Evolutionary conservation across 1,284 basidiomycete genomes (phyloP), one percentile per base, ranked within the genome.

Genomic region (Malassezia vespertilionis): DNA sequence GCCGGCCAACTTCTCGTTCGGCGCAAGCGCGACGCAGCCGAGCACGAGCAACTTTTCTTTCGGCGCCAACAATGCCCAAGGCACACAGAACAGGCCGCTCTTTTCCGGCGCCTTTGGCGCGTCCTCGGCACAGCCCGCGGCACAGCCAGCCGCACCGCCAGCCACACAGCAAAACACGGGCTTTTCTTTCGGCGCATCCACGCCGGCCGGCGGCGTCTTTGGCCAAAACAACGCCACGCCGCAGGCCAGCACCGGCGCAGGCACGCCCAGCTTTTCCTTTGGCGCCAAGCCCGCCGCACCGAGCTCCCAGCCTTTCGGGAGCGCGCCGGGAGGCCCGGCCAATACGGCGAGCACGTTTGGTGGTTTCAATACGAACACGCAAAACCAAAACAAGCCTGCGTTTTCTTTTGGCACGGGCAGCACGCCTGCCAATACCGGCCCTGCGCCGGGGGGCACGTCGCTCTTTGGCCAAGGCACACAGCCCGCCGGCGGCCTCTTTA

Each of bases 241-340:
- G n/a, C 14, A 18, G 34, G 24, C 28, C 34, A 39, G 24, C 24
- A 32, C 28, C 21, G 21, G 21, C 21, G 17, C 17, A 8, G 21
- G 21, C 27, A 24, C 26, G 31, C 7, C 18, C 6, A 20, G 54
- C 34, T 58, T 65, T 40, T 56, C 57, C 9, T 59, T 59, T 30
- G 59, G 59, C 23, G 34, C 40, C 2, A 44, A 40, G 40, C 46
- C 53, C 44, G 24, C 44, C 1, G 33, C 34, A 12, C 33, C 31
- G 5, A 7, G 14, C 2, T 10, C 44, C 20, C 63, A 51, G 44
- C 48, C 48, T 3, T 82, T 84, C 58, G 54, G 58, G 20, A 50
- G 51, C 23, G 60, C 58, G 11, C 15, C 40, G n/a, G 37, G 12
- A 60, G 15, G 32, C 32, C 11, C 40, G 56, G 72, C 2, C 14